A percentile compares a stretch with the other conserved stretches of the same genome.
Conservation (phyloP, 2,329 filamentous ascomycete genomes). For the Magnaporthiopsis rhizophila region DNA sequence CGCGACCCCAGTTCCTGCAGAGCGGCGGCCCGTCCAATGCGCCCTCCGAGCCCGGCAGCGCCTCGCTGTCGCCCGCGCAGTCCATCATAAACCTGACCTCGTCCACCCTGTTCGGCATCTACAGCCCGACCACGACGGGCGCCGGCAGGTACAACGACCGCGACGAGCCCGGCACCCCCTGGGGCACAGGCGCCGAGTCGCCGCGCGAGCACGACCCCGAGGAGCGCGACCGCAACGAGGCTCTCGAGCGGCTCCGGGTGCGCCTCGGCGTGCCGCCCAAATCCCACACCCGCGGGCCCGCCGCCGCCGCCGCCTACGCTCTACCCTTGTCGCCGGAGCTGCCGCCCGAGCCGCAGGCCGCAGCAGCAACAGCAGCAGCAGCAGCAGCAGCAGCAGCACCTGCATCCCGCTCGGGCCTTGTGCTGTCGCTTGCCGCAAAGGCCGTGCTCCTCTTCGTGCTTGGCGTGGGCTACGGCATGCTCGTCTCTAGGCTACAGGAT, state of each 20-base stretch:
- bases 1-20: neutral
- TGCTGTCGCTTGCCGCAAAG: slow-evolving; percentile 48
- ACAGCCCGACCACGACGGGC: slow-evolving; percentile 49
- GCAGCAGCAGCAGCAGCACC: slow-evolving; percentile 12
- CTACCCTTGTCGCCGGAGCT: slow-evolving; percentile 16
- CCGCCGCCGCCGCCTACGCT: neutral
- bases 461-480: slow-evolving; percentile 72
- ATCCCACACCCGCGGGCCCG: neutral
- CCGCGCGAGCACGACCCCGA: slow-evolving; percentile 29
- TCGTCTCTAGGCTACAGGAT: slow-evolving; percentile 74
- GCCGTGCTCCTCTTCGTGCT: slow-evolving; percentile 64
- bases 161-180: slow-evolving; percentile 61
- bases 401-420: slow-evolving; percentile 18
- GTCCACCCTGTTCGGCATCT: slow-evolving; percentile 87
- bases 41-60: slow-evolving; percentile 7
- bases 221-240: slow-evolving; percentile 2
- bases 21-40: neutral
- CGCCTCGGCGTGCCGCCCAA: slow-evolving; percentile 5
- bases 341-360: slow-evolving; percentile 19
- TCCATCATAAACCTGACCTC: slow-evolving; percentile 82
- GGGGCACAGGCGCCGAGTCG: slow-evolving; percentile 70
- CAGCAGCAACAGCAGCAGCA: too few relatives aligned
- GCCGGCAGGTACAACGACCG: slow-evolving; percentile 19
- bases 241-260: slow-evolving; percentile 4
- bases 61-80: slow-evolving; percentile 56